Conservation (phyloP, 2,329 filamentous ascomycete species). For the Didymella segeticola region DNA sequence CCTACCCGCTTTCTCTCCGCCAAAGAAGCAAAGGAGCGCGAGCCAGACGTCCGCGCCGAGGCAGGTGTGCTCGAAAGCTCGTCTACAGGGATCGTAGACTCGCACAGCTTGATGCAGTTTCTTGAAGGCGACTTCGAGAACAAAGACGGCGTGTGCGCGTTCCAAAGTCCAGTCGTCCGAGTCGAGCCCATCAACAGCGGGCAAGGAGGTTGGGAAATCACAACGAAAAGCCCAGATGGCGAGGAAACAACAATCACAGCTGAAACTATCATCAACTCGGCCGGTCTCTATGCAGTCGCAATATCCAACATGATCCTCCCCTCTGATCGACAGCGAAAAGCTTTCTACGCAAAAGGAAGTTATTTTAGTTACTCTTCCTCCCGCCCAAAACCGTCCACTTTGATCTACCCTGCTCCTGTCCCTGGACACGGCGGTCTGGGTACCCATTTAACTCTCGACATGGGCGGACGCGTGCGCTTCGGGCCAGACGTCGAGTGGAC, state of each 20-base stretch:
- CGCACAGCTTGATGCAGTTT: conserved; percentile 81
- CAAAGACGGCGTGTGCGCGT: conserved; percentile 74
- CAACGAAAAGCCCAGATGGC: conserved; percentile 49
- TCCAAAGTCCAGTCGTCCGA: conserved; percentile 69
- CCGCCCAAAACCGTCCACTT: conserved; percentile 69
- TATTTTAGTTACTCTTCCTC: conserved; percentile 85
- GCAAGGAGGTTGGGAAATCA: conserved; percentile 72
- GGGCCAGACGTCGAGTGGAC: conserved; percentile 98
- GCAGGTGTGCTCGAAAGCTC: conserved; percentile 81
- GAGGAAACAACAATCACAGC: conserved; percentile 68
- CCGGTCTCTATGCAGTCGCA: conserved; percentile 77
- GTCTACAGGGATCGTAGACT: conserved; percentile 89
- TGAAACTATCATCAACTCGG: conserved; percentile 82
- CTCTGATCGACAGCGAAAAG: conserved; percentile 58
- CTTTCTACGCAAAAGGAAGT: conserved; percentile 91
- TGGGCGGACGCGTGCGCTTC: conserved; percentile 84
- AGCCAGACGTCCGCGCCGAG: conserved; percentile 77
- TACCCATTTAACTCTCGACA: conserved; percentile 91
- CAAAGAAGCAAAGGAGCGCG: conserved; percentile 67
- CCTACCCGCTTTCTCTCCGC: conserved; percentile 73
- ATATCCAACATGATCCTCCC: conserved; percentile 85
- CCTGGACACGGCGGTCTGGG: conserved; percentile 85
- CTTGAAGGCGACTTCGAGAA: conserved; percentile 80
- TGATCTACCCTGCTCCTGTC: conserved; percentile 87
- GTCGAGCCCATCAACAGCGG: conserved; percentile 64